These are phyloP conservation scores for Filosporella fistucella DNA, from an alignment of 495 filamentous ascomycete genomes.

Conservation along the genomic window DNA sequence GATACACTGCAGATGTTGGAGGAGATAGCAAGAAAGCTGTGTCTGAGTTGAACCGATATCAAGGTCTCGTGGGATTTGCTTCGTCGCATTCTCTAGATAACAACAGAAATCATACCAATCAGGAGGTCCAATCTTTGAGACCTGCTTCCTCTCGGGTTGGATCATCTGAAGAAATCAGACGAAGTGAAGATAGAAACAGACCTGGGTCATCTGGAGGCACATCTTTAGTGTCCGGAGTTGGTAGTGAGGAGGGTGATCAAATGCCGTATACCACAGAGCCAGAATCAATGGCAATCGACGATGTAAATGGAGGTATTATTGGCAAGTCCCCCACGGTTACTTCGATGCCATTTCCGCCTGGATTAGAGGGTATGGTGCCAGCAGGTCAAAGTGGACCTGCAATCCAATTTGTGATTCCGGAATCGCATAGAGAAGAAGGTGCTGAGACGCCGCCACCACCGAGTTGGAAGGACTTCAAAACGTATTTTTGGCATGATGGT, in stretches of 20 bases:
- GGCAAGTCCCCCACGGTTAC: background rate
- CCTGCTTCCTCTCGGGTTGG: background rate
- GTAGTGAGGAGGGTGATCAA: background rate
- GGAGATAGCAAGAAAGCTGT: conserved; percentile 18
- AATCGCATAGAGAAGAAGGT: conserved; percentile 16
- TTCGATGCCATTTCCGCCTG: too few relatives aligned
- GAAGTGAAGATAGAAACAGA: too few relatives aligned
- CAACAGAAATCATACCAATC: too few relatives aligned
- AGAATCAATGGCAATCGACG: background rate
- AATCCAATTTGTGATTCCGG: background rate
- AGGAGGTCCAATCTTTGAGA: background rate
- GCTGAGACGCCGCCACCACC: conserved; percentile 52
- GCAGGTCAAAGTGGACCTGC: background rate
- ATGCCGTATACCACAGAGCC: background rate
- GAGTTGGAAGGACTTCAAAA: conserved; percentile 56
- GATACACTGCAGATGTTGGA: conserved; percentile 60
- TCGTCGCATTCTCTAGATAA: background rate
- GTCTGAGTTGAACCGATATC: conserved; percentile 12
- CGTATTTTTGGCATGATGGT: conserved; percentile 62
- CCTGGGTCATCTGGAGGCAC: background rate
- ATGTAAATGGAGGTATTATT: background rate
- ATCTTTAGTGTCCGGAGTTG: background rate
- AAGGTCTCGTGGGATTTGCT: background rate
- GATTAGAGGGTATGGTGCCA: too few relatives aligned
- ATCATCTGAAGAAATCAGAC: background rate